phyloP scores from a whole-genome alignment of 2,329 filamentous ascomycete species.

The Grosmannia huntii region DNA sequence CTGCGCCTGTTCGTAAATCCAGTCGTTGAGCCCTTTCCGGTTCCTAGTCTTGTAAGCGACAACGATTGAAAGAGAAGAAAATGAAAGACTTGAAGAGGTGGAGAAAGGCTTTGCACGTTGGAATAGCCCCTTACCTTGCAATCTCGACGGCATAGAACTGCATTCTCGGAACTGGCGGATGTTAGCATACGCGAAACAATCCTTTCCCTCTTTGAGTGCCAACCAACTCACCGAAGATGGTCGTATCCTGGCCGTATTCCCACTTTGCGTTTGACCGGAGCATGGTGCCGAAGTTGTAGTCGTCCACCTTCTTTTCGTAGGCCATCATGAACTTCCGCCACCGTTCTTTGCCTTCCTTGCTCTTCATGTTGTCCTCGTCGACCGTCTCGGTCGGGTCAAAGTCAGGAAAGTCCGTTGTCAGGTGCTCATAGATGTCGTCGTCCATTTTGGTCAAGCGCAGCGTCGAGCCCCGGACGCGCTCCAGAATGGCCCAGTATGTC shows the following conservation, averaged over 20 bases:
- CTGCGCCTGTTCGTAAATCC: conserved; percentile 81
- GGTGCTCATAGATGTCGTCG: conserved; percentile 85
- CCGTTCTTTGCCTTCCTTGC: conserved; percentile 81
- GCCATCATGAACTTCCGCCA: conserved; percentile 91
- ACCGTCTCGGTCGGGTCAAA: conserved; percentile 74
- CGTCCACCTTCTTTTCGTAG: conserved; percentile 90
- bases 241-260: conserved; percentile 80
- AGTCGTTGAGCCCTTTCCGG: conserved; percentile 81
- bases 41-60: conserved; percentile 59
- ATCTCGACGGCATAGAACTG: conserved; percentile 44
- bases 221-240: conserved; percentile 64
- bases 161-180: conserved; percentile 36
- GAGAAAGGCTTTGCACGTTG: not conserved
- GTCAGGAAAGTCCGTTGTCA: conserved; percentile 80
- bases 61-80: not conserved
- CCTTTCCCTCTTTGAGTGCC: no score
- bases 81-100: not conserved
- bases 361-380: conserved; percentile 94
- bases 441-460: conserved; percentile 88
- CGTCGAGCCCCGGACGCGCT: conserved; percentile 77
- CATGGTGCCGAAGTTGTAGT: conserved; percentile 98
- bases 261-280: conserved; percentile 62
- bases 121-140: conserved; percentile 20
- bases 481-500: conserved; percentile 93
- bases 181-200: conserved; percentile 5